Evolutionary conservation across 1,139 yeast genomes (phyloP), one percentile per base, ranked within the genome.

Genomic region (Yamadazyma conglobata): DNA sequence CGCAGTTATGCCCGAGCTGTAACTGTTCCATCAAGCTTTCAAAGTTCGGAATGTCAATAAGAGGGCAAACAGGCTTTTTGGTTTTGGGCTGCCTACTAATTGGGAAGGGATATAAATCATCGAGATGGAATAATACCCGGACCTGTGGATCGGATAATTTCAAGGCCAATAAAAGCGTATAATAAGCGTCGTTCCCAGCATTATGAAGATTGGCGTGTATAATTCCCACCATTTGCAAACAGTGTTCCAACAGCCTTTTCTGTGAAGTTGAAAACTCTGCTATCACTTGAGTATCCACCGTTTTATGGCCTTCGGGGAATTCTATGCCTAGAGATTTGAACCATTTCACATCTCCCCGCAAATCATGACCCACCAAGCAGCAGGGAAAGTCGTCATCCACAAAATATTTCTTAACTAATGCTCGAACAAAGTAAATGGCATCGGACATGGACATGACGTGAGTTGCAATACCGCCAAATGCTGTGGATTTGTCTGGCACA

Each of bases 171-270:
- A 73, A 39, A 28, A 83, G 52, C 0, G 93, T 83, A 44, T 72
- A 80, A 47, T 79, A 79, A 2, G 93, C 79, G 52, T 85, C 95
- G 48, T 85, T 85, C n/a, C 84, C 89, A 2, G 89, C 94, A 48
- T 85, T 85, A 49, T 84, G 94, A 28, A 83, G 56, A 39, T 65
- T 72, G 1, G 80, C 68, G 48, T 77, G 76, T 0, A 88, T 86
- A 5, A 85, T 64, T 6, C 67, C 60, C 16, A 79, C 60, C 30
- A 64, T 54, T 27, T 69, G 59, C 14, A 83, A 58, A 2, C 78
- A 64, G 28, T 66, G 73, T 6, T 72, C 69, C 31, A 84, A 56
- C 10, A 73, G 68, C 8, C 70, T 55, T 22, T 72, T 70, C 10
- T 51, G 52, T 27, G 66, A 58, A 9, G 70, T 57, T 6, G 61